Base-by-base conservation (phyloP, 176 grass and related monocot species). In the Lolium multiflorum region DNA sequence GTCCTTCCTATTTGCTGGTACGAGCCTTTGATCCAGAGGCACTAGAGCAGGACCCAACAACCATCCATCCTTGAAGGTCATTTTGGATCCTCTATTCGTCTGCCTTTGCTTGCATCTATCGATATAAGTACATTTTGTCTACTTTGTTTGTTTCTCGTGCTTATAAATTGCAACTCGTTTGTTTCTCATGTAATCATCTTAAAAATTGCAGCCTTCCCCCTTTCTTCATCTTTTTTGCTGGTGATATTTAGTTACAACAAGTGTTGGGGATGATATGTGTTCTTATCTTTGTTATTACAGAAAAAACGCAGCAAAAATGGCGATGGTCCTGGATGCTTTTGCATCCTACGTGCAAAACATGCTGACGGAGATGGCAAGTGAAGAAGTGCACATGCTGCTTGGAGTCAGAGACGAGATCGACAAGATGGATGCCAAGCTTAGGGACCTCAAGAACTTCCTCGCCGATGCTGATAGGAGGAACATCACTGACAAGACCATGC, bases 261-360 rank as follows among this genome's bases (percentile, higher is more conserved):
- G 25, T 6, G 12, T 4, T 31, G 25, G 62, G 5, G 25, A 7
- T 65, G 62, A 65, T 65, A 65, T 65, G 1, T 64, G 28, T 22
- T 24, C 0, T 65, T 16, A 65, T 31, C 25, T 64, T 31, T 31
- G 25, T 65, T 13, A 15, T 25, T 31, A 25, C 4, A 35, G 31
- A 35, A 35, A 61, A 62, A 62, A 26, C 9, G 2, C 9, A 11
- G 3, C 7, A 0, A 61, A 61, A 14, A 89, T 89, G 81, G 63
- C 87, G 6, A 71, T 84, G 48, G 31, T 89, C 3, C 39, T 80
- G 3, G 81, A 84, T 54, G 56, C 80, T 7, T 80, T 89, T 35
- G 51, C 83, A 7, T 26, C 24, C 22, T 64, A 28, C 11, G 11
- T 64, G 60, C 60, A 13, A 26, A 25, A 26, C 11, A 37, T 41